These are phyloP conservation scores for Rhizophora apiculata DNA, from an alignment of 345 rosid species.

Conservation along the genomic window DNA sequence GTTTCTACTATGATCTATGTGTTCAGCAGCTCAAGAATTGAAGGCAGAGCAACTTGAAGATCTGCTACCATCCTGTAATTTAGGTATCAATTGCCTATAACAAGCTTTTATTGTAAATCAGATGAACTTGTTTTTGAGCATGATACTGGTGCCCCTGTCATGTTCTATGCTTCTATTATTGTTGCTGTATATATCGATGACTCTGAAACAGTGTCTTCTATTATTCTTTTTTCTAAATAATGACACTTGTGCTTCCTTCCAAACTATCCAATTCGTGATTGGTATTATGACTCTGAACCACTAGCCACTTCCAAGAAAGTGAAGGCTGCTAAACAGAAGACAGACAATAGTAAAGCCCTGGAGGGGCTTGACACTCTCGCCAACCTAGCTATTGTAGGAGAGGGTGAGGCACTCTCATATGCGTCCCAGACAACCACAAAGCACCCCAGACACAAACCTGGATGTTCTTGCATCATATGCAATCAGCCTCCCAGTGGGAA, in stretches of 20 bases:
- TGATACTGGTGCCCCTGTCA: neutral
- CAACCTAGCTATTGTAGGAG: conserved; percentile 61
- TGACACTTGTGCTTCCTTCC: neutral
- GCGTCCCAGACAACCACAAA: conserved; percentile 69
- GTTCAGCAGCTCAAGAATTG: too few species aligned
- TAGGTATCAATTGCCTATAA: conserved; percentile 40
- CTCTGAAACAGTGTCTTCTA: neutral
- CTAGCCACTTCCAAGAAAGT: conserved; percentile 48
- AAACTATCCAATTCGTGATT: conserved; percentile 4
- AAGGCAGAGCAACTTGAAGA: too few species aligned
- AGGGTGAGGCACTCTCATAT: conserved; percentile 42
- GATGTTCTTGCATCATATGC: conserved; percentile 91
- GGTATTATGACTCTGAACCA: conserved; percentile 13
- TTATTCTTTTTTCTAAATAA: conserved; percentile 12
- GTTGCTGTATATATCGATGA: conserved; percentile 13
- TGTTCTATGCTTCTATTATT: neutral
- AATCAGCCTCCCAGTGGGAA: conserved; percentile 89
- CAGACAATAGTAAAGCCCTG: conserved; percentile 40
- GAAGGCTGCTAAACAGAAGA: conserved; percentile 50
- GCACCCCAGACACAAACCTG: conserved; percentile 90
- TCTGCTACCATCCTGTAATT: conserved; percentile 16
- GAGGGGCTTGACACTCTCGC: conserved; percentile 69
- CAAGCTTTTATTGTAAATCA: neutral
- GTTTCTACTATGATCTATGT: too few species aligned
- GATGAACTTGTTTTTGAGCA: neutral